Base-by-base conservation (phyloP, 2,329 filamentous ascomycete species). In the Exophiala sideris region DNA sequence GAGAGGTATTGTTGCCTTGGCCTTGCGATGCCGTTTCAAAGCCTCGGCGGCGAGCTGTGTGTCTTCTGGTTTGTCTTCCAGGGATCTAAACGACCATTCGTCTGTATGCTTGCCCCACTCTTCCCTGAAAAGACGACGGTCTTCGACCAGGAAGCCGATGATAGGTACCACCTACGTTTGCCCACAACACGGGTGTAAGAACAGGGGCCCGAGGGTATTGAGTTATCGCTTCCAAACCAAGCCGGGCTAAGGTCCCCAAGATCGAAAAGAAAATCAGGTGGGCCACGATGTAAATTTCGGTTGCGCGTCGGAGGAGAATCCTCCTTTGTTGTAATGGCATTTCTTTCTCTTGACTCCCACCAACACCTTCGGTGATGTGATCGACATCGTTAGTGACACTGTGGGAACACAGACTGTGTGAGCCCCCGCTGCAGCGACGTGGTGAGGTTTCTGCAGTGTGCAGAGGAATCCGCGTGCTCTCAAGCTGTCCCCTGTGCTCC, bases 71-170 rank as follows among this genome's bases (percentile, higher is more conserved):
- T 76, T 65, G 83, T 80, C 62, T 79, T 80, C 1, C 76, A 35
- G 21, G 4, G 5, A 32, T 38, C 45, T 21, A 14, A 35, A 35
- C 8, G 48, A 51, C 48, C 48, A 51, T 8, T 75, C n/a, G 41
- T 41, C 45, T 11, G 10, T 16, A 12, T 34, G 44, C 34, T 7
- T 34, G 5, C 47, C 55, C 41, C 50, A 54, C 34, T 56, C 54
- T 18, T 79, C 67, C 18, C 79, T 79, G 67, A 94, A 92, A 1
- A 94, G 73, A 64, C 77, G 81, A 49, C 82, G 78, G 65, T 94
- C 88, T 68, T 94, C 87, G 8, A 80, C 75, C 0, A 95, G 75
- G 64, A 92, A 92, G 0, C 91, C 91, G 79, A 95, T 85, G 57
- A 94, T 62, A 1, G 51, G 86, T 86, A 2, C 91, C 91, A 1